phyloP scores from a whole-genome alignment of 2,329 filamentous ascomycete species.

The Trichoderma sp. region DNA sequence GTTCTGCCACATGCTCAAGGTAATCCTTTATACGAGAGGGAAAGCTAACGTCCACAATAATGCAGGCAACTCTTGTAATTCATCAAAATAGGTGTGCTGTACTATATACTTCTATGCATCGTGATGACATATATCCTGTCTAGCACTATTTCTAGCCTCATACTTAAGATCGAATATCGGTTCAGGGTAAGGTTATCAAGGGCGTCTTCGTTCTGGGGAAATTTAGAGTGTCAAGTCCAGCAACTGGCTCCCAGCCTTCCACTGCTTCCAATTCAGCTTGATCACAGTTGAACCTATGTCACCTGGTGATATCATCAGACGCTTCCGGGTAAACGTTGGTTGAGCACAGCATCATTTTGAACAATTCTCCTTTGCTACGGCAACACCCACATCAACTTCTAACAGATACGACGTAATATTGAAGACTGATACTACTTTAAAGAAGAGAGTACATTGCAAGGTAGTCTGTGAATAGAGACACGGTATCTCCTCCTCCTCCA shows the following conservation, averaged over 20 bases:
- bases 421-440: not conserved
- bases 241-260: not conserved
- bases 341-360: too few relatives aligned
- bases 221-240: not conserved
- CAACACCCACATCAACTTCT: not conserved
- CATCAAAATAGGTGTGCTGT: not conserved
- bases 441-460: not conserved
- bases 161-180: too few relatives aligned
- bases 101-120: not conserved
- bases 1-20: not conserved
- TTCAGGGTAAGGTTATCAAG: not conserved
- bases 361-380: not conserved
- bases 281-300: not conserved
- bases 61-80: not conserved
- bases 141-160: not conserved
- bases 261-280: not conserved
- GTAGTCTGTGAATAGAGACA: not conserved
- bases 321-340: too few relatives aligned
- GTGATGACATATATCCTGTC: not conserved
- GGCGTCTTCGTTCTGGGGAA: not conserved
- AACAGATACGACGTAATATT: not conserved
- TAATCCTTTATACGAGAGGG: not conserved
- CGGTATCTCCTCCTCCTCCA: not conserved
- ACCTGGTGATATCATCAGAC: constrained; percentile 16
- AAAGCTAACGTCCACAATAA: not conserved